Evolutionary conservation across 2,329 filamentous ascomycete species (phyloP).

Genomic region (Pseudopyricularia javanii): DNA sequence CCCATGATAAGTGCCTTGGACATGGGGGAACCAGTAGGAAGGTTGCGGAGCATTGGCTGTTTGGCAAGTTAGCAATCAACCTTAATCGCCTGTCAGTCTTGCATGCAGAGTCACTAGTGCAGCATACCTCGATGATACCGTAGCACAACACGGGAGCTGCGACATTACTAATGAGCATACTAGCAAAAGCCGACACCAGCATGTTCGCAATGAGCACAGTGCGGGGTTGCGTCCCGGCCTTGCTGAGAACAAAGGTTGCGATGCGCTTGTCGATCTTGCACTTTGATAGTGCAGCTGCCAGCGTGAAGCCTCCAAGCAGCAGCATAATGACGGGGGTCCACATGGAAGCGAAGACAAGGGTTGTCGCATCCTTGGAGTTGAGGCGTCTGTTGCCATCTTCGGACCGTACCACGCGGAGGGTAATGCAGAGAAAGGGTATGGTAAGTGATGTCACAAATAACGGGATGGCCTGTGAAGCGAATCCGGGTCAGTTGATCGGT

Average conservation of each 20-base stretch:
- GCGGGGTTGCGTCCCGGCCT: constrained; percentile 80
- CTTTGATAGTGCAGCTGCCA: constrained; percentile 89
- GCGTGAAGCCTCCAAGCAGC: constrained; percentile 86
- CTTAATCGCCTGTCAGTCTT: background rate
- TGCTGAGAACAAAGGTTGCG: constrained; percentile 90
- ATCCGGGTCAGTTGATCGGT: background rate
- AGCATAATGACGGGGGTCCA: constrained; percentile 99
- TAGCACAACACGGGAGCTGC: constrained; percentile 94
- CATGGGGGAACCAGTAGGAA: constrained; percentile 83
- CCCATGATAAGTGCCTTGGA: constrained; percentile 91
- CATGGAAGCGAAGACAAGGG: constrained; percentile 87
- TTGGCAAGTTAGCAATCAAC: background rate
- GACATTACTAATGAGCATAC: constrained; percentile 99
- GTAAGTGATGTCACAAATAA: constrained; percentile 91
- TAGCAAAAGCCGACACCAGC: constrained; percentile 95
- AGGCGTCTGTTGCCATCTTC: constrained; percentile 63
- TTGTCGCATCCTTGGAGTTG: constrained; percentile 66
- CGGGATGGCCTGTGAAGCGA: constrained; percentile 61
- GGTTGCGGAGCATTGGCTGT: constrained; percentile 83
- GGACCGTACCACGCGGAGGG: constrained; percentile 71
- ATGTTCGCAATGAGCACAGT: constrained; percentile 94
- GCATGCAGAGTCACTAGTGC: constrained; percentile 1
- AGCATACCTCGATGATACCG: constrained; percentile 76
- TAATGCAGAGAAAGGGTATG: constrained; percentile 85
- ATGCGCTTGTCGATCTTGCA: constrained; percentile 97